Base-by-base conservation (phyloP, 2,329 filamentous ascomycete species). In the Epichloe scottii region DNA sequence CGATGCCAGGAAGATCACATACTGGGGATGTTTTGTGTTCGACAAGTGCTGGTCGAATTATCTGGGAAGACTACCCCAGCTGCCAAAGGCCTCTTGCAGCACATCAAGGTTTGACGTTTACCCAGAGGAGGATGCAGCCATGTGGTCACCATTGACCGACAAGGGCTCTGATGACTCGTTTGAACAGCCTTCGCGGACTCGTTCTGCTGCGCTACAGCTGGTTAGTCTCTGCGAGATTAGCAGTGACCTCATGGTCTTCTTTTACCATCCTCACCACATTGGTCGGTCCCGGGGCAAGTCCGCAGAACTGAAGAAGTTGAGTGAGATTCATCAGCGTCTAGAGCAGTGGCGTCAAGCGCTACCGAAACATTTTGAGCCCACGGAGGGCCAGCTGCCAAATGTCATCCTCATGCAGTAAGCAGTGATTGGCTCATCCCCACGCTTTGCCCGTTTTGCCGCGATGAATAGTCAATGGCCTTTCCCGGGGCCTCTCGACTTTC, bases 21-120 rank as follows among this genome's bases (percentile, higher is more conserved):
- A 96, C 62, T 97, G 93, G 93, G 93, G 93, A 6, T 96, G 90
- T 65, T 97, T 93, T 66, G 70, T 95, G n/a, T 95, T 97, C 65
- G 93, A 98, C 71, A 97, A 96, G 75, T 95, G 89, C 66, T 97
- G 91, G 90, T 95, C 90, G 47, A 97, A 96, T 65, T 97, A 97
- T 60, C 78, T 97, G 26, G 91, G 93, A 46, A 84, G 93, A 42
- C 75, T 96, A 55, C 91, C 93, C 11, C 91, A 96, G 65, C 72
- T 97, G 11, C 84, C 88, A 0, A 83, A 81, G 41, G 81, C 82
- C 33, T 86, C 87, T 7, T 86, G 89, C 59, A 95, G 85, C 35
- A 87, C 89, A 1, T 85, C 88, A 26, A 95, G 91, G 64, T 87
- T 89, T 57, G 90, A 96, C 53, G 88, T 96, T 11, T 93, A 95